Evolutionary conservation across 2,329 filamentous ascomycete genomes (phyloP).

Genomic region (Fusarium sambucinum): DNA sequence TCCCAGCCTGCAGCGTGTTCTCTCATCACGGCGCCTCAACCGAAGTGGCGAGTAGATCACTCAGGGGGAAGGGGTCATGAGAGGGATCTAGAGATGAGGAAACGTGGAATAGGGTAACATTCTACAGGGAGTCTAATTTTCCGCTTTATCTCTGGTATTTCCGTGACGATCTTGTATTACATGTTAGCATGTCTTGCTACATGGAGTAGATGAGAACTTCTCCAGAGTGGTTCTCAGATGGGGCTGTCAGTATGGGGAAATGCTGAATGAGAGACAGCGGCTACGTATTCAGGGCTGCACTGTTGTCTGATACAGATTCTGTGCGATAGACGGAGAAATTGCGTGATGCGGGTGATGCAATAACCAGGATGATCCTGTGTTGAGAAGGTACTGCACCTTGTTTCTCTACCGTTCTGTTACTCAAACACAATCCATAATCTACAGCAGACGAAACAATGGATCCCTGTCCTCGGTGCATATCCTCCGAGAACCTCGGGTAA

Average conservation of each 20-base stretch:
- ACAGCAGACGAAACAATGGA: background rate
- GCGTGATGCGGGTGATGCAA: background rate
- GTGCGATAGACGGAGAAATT: background rate
- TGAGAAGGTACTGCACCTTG: too few species aligned
- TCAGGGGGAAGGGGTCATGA: background rate
- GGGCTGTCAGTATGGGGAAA: background rate
- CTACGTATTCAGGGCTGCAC: background rate
- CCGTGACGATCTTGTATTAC: background rate
- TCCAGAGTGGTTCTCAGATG: background rate
- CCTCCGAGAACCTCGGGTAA: background rate
- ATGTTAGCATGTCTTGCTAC: background rate
- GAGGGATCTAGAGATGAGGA: background rate
- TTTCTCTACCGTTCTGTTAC: background rate
- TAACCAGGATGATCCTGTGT: background rate
- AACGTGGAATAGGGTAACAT: background rate
- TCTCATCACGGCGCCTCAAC: background rate
- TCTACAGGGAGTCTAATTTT: background rate
- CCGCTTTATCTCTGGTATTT: background rate
- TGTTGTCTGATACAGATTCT: background rate
- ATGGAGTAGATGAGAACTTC: background rate
- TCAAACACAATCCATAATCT: too few species aligned
- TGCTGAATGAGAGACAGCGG: background rate
- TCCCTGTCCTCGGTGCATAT: background rate
- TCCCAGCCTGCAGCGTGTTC: background rate
- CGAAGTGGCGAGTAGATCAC: background rate